Percentiles rank a stretch among this genome's conserved stretches.
Conservation (phyloP, 441 rosid genomes). For the Arabidopsis lyrata region DNA sequence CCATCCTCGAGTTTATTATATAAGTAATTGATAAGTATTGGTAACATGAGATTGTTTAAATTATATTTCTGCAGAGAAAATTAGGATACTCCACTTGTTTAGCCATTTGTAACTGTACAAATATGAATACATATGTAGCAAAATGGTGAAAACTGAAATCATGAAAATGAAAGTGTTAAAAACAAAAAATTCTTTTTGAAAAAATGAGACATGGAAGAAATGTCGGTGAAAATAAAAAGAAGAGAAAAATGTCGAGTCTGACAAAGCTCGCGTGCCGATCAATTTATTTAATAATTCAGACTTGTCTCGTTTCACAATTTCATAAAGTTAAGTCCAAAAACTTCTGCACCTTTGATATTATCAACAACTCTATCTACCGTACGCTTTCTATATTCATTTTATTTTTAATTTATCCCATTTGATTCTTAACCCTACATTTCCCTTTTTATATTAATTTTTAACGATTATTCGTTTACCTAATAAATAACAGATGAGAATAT, state of each 20-base stretch:
- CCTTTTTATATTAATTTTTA: background rate
- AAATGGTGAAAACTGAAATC: constrained; percentile 11
- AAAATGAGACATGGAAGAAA: constrained; percentile 33
- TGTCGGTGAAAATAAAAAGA: constrained; percentile 48
- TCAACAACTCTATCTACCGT: constrained; percentile 41
- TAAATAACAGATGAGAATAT: constrained; percentile 23
- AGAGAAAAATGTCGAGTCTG: constrained; percentile 43
- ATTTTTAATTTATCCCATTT: background rate
- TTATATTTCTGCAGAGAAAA: too few relatives aligned
- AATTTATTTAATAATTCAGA: constrained; percentile 15
- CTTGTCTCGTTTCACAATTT: constrained; percentile 35
- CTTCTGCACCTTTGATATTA: constrained; percentile 22
- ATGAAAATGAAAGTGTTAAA: constrained; percentile 12
- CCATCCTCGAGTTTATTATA: background rate
- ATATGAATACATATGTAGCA: background rate
- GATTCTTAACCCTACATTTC: background rate
- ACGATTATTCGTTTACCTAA: constrained; percentile 37
- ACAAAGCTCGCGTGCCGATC: constrained; percentile 44
- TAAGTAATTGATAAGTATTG: too few relatives aligned
- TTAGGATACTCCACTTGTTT: background rate
- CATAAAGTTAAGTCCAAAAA: constrained; percentile 30
- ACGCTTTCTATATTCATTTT: constrained; percentile 21
- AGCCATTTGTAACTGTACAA: background rate
- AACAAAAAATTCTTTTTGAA: background rate
- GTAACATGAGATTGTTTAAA: too few relatives aligned